Percentiles rank a stretch among this genome's conserved stretches.
Evolutionary conservation across 2,329 filamentous ascomycete species (phyloP).

Genomic region (Podosphaera aphanis): DNA sequence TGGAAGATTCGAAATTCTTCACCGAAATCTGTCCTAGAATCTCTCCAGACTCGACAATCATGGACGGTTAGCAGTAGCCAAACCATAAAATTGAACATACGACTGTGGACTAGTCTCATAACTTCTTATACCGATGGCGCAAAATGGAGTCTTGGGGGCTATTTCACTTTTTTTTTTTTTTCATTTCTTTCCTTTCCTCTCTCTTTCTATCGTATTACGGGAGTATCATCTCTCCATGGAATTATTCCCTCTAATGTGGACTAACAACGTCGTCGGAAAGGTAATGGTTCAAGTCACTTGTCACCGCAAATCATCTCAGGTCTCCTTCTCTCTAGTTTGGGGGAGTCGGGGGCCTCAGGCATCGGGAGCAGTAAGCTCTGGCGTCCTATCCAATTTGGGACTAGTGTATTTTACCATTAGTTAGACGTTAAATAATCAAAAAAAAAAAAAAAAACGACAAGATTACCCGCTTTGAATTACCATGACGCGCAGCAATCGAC

Average conservation of each 20-base stretch:
- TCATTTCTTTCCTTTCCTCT: not conserved
- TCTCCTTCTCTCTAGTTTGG: not conserved
- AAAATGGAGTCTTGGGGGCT: too few relatives aligned
- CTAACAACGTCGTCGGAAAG: not conserved
- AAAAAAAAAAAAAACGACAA: too few relatives aligned
- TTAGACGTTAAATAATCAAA: not conserved
- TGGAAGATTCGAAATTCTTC: conserved; percentile 1
- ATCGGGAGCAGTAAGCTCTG: not conserved
- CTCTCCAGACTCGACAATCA: not conserved
- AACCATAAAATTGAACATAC: not conserved
- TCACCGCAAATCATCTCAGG: not conserved
- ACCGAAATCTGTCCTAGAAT: not conserved
- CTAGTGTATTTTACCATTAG: not conserved
- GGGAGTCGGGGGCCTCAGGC: not conserved
- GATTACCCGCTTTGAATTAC: too few relatives aligned
- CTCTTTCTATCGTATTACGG: not conserved
- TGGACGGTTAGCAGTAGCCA: not conserved
- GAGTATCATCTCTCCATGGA: not conserved
- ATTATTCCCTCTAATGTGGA: not conserved
- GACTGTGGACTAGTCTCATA: too few relatives aligned
- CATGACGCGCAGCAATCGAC: too few relatives aligned
- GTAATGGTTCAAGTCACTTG: not conserved
- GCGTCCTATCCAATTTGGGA: not conserved
- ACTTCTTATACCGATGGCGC: too few relatives aligned
- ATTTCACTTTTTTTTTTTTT: not conserved